Conservation (phyloP, 2,329 filamentous ascomycete genomes). For the Beauveria sp. region DNA sequence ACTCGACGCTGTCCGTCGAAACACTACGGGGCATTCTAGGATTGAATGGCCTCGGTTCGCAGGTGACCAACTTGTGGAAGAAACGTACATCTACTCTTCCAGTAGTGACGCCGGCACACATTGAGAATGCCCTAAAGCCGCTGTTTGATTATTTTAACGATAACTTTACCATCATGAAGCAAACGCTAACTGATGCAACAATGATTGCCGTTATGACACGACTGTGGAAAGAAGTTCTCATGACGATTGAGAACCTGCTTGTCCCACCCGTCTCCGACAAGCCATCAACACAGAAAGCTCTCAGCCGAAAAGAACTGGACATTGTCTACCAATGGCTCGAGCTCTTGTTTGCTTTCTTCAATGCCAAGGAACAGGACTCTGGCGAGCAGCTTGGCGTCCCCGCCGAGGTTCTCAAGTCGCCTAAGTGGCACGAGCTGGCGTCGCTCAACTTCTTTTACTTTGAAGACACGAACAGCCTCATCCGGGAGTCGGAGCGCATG, state of each 20-base stretch:
- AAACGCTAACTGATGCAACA: slow-evolving; percentile 87
- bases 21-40: slow-evolving; percentile 69
- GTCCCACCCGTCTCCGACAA: slow-evolving; percentile 95
- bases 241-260: slow-evolving; percentile 81
- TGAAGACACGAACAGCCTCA: slow-evolving; percentile 80
- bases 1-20: slow-evolving; percentile 75
- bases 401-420: slow-evolving; percentile 84
- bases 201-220: slow-evolving; percentile 98
- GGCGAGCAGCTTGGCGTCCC: slow-evolving; percentile 81
- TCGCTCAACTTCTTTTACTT: slow-evolving; percentile 99
- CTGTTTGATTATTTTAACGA: slow-evolving; percentile 95
- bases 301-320: slow-evolving; percentile 83
- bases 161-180: slow-evolving; percentile 98
- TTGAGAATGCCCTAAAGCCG: slow-evolving; percentile 73
- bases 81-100: slow-evolving; percentile 47
- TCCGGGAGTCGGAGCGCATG: slow-evolving; percentile 95
- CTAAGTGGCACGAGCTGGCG: slow-evolving; percentile 96
- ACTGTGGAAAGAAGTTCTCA: slow-evolving; percentile 93
- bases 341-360: slow-evolving; percentile 88
- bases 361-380: slow-evolving; percentile 76
- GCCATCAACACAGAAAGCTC: slow-evolving; percentile 72
- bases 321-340: slow-evolving; percentile 93
- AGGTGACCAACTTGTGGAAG: slow-evolving; percentile 63
- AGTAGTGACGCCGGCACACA: slow-evolving; percentile 60
- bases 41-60: slow-evolving; percentile 60